phyloP scores from a whole-genome alignment of 2,329 filamentous ascomycete genomes.

The Escovopsis weberi region DNA sequence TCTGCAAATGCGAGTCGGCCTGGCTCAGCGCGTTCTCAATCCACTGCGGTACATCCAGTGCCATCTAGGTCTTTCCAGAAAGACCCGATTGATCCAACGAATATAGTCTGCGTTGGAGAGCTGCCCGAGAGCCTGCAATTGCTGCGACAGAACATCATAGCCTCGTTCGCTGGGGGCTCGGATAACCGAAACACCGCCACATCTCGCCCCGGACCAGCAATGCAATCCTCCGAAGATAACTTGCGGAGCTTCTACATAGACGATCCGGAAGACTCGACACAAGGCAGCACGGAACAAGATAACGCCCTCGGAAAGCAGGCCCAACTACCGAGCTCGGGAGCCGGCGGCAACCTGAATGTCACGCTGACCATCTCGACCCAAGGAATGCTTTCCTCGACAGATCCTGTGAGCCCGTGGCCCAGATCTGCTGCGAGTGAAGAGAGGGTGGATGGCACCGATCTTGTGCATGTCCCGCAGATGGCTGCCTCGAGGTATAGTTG shows the following conservation, averaged over 20 bases:
- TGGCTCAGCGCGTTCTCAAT: conserved; percentile 1
- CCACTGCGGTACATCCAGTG: not conserved
- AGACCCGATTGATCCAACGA: conserved; percentile 35
- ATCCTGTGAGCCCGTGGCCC: not conserved
- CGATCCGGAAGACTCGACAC: not conserved
- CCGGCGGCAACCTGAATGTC: not conserved
- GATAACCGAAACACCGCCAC: conserved; percentile 3
- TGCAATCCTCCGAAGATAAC: conserved; percentile 39
- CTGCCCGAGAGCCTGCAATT: conserved; percentile 32
- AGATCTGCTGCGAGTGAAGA: conserved; percentile 17
- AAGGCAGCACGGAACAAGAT: no score
- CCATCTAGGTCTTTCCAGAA: conserved; percentile 23
- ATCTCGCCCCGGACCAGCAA: conserved; percentile 2
- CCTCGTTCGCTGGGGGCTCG: conserved; percentile 4
- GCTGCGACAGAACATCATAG: conserved; percentile 8
- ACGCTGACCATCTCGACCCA: conserved; percentile 1
- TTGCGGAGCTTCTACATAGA: conserved; percentile 10
- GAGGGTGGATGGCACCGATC: conserved; percentile 30
- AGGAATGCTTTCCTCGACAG: conserved; percentile 2
- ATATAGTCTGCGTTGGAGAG: conserved; percentile 40
- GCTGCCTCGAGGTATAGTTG: conserved; percentile 37
- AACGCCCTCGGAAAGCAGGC: no score
- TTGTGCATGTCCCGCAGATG: conserved; percentile 37
- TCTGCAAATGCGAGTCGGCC: conserved; percentile 2
- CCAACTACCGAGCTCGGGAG: not conserved